These are phyloP conservation scores for Magnaporthiopsis poae DNA, from an alignment of 2,329 filamentous ascomycete species.

Conservation along the genomic window DNA sequence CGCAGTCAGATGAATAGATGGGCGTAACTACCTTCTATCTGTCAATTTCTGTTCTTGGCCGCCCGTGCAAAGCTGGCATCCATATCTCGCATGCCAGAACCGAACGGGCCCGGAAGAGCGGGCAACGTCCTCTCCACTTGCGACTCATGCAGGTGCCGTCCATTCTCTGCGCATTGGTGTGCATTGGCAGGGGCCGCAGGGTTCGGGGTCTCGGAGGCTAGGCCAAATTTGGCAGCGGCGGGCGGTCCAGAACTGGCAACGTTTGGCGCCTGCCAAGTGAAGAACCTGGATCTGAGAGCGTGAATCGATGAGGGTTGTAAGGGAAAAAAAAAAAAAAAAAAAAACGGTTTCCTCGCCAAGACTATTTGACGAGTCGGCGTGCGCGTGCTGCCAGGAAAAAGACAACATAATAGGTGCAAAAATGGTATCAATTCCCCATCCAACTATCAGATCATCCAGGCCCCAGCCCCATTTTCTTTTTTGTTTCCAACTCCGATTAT, in stretches of 20 bases:
- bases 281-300: neutral
- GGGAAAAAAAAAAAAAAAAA: neutral
- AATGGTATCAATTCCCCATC: neutral
- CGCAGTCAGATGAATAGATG: too few relatives aligned
- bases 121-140: neutral
- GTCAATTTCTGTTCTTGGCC: too few relatives aligned
- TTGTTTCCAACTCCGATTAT: neutral
- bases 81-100: neutral
- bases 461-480: neutral
- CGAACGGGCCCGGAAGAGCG: neutral
- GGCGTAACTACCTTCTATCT: too few relatives aligned
- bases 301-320: neutral
- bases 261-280: neutral
- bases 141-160: neutral
- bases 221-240: neutral
- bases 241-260: neutral
- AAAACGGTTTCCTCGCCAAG: neutral
- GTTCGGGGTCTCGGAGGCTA: neutral
- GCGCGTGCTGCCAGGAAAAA: neutral
- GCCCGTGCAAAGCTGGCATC: too few relatives aligned
- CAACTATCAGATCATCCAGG: neutral
- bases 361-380: neutral
- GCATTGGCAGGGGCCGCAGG: neutral
- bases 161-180: neutral
- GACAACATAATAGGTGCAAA: neutral